phyloP scores from a whole-genome alignment of 2,329 filamentous ascomycete genomes.

The Alternaria conjuncta region DNA sequence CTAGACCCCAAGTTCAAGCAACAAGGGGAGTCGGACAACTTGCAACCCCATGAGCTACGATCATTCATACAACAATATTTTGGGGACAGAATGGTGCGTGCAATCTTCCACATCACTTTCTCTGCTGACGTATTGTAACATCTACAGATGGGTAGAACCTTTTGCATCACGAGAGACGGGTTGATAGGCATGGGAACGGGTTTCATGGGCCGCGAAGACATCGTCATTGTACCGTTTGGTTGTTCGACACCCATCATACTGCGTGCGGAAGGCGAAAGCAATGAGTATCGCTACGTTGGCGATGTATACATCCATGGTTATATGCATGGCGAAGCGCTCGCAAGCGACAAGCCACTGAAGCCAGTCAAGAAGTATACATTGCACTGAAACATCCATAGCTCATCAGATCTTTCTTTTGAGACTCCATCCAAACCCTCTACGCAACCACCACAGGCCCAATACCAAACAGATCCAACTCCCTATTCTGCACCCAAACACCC shows the following conservation, averaged over 20 bases:
- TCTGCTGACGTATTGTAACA: no score
- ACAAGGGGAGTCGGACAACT: no score
- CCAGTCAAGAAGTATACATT: background rate
- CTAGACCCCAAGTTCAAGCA: background rate
- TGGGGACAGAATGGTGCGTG: background rate
- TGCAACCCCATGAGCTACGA: no score
- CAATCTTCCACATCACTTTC: no score
- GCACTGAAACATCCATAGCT: background rate
- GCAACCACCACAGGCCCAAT: slow-evolving; percentile 19
- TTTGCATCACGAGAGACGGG: background rate
- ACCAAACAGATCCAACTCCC: slow-evolving; percentile 25
- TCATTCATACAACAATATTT: background rate
- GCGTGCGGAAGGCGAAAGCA: fast-evolving
- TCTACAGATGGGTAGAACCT: background rate
- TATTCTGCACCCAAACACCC: slow-evolving; percentile 31
- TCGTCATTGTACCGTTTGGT: background rate
- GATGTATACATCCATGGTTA: background rate
- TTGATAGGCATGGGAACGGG: background rate
- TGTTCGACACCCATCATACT: background rate
- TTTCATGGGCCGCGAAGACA: background rate
- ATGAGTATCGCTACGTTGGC: background rate
- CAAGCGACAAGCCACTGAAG: background rate
- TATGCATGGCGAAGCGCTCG: background rate
- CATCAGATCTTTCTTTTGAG: no score
- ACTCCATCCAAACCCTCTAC: background rate